Evolutionary conservation across 1,139 yeast genomes (phyloP).

Genomic region (Suhomyces yuchorum): DNA sequence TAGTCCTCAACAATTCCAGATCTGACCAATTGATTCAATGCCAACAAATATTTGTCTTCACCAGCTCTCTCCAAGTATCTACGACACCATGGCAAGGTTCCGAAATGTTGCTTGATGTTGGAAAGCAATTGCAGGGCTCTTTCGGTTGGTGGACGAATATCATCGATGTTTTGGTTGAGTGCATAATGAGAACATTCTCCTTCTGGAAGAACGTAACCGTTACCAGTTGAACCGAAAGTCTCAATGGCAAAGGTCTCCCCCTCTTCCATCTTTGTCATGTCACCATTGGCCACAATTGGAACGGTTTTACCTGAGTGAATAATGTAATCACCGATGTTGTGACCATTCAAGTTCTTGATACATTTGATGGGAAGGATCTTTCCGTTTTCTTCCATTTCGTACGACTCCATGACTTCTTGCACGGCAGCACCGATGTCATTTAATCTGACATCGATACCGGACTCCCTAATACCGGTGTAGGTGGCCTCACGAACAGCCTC

Average conservation of each 20-base stretch:
- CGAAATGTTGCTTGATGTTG: slow-evolving; percentile 77
- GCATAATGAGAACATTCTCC: slow-evolving; percentile 98
- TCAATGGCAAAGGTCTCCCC: slow-evolving; percentile 98
- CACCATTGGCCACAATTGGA: slow-evolving; percentile 93
- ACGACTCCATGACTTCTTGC: slow-evolving; percentile 96
- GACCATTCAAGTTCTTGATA: slow-evolving; percentile 92
- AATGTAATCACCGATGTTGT: slow-evolving; percentile 76
- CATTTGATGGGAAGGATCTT: slow-evolving; percentile 82
- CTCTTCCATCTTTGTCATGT: slow-evolving; percentile 96
- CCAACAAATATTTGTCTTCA: slow-evolving; percentile 86
- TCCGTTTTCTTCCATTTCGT: slow-evolving; percentile 90
- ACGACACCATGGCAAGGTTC: slow-evolving; percentile 96
- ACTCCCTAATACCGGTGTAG: slow-evolving; percentile 85
- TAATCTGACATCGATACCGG: slow-evolving; percentile 94
- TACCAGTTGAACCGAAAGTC: slow-evolving; percentile 96
- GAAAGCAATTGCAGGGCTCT: slow-evolving; percentile 68
- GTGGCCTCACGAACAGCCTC: slow-evolving; percentile 92
- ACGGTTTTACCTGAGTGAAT: slow-evolving; percentile 96
- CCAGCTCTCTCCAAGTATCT: slow-evolving; percentile 90
- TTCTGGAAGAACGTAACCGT: slow-evolving; percentile 79
- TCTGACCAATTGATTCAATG: slow-evolving; percentile 83
- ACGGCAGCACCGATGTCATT: slow-evolving; percentile 95
- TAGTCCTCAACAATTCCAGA: slow-evolving; percentile 89
- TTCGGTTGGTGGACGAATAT: slow-evolving; percentile 53
- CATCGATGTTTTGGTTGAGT: slow-evolving; percentile 50